Conservation (phyloP, 768 basidiomycete genomes). For the Cystobasidium ongulense region DNA sequence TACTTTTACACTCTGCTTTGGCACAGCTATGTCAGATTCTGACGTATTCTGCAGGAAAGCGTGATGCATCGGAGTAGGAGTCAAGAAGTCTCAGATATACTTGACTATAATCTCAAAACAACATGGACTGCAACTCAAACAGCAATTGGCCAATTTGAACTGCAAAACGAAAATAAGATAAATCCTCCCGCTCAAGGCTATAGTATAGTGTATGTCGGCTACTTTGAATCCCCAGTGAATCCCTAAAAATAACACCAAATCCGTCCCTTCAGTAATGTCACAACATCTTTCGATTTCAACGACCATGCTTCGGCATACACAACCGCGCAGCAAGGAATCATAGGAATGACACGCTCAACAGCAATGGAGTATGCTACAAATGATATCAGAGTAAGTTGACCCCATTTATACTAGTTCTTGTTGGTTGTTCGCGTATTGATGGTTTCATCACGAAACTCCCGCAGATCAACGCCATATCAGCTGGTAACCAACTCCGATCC, state of each 20-base stretch:
- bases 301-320: neutral
- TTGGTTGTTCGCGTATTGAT: too few species aligned
- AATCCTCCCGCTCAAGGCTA: neutral
- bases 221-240: neutral
- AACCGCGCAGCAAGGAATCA: constrained; percentile 3
- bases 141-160: constrained; percentile 14
- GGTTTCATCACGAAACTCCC: too few species aligned
- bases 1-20: neutral
- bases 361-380: constrained; percentile 16
- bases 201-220: constrained; percentile 18
- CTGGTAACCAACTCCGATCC: neutral
- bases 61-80: constrained; percentile 1
- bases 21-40: neutral
- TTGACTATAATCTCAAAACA: constrained; percentile 2
- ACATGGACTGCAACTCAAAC: constrained; percentile 23
- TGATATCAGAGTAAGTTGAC: constrained; percentile 13
- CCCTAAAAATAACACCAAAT: neutral
- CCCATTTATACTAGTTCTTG: neutral
- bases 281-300: neutral
- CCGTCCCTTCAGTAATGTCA: neutral
- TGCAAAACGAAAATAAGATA: constrained; percentile 14
- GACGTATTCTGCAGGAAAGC: constrained; percentile 16
- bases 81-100: neutral
- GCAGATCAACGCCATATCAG: constrained; percentile 18
- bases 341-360: constrained; percentile 13